Base-by-base conservation (phyloP, 805 yeast species). In the Saturnispora diversa region DNA sequence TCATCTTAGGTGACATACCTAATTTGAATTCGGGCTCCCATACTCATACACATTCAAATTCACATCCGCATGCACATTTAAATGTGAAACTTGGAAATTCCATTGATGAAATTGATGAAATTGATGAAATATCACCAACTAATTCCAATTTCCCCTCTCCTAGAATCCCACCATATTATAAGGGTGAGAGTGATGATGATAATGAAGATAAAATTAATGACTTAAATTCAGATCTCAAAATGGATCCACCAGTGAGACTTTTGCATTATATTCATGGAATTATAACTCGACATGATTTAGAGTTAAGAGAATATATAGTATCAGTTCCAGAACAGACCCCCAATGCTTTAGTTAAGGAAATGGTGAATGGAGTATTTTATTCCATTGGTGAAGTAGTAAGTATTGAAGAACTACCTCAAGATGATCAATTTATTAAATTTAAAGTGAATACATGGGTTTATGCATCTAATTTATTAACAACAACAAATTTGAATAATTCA, bases 231-330 rank as follows among this genome's bases (percentile, higher is more conserved):
- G n/a, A 16, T 17, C 2, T 12, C 16, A 21, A 31, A 4, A 6
- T 15, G 11, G 34, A 29, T 11, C 30, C 43, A 6, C 13, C 23
- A n/a, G 25, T 47, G 12, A 43, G 44, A 27, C 22, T 47, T 8
- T 28, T 43, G n/a, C 50, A 44, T 39, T 44, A 30, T 32, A 42
- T 47, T 15, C 40, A 47, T 38, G 35, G 43, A 27, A 39, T 44
- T 7, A 37, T 47, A 3, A 47, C 44, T 5, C 31, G 50, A 16
- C 50, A 47, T 26, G 36, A 45, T 15, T 16, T 32, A 6, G 25
- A 39, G 15, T 31, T 35, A 22, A 38, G 37, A 32, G 36, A 44
- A 8, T 46, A 40, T 25, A 33, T 39, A 3, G 36, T 39, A 11
- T 44, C 45, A 3, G 37, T 44, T 4, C 45, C 49, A 20, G 11